Evolutionary conservation across 2,329 filamentous ascomycete species (phyloP).

Genomic region (Aspergillus novofumigatus): DNA sequence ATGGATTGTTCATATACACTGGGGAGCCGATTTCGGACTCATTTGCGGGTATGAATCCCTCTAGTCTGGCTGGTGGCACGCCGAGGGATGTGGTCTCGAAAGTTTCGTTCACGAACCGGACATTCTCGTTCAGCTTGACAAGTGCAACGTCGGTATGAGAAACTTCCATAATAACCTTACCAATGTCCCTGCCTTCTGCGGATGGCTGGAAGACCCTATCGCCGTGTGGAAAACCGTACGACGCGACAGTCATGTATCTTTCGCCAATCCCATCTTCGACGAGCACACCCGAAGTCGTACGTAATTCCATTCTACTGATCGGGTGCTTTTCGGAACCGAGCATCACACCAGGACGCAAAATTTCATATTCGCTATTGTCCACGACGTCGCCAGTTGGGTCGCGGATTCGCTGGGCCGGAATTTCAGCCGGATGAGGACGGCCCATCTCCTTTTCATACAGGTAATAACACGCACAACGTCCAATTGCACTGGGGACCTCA

Average conservation of each 20-base stretch:
- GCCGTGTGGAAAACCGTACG: slow-evolving; percentile 1
- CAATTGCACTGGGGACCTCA: slow-evolving; percentile 6
- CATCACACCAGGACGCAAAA: slow-evolving; percentile 11
- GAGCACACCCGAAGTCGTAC: slow-evolving; percentile 9
- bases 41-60: background rate
- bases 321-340: slow-evolving; percentile 3
- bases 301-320: background rate
- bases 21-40: background rate
- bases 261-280: background rate
- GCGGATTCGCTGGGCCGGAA: background rate
- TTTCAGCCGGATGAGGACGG: background rate
- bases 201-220: slow-evolving; percentile 5
- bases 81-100: slow-evolving; percentile 1
- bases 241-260: slow-evolving; percentile 3
- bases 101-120: slow-evolving; percentile 1
- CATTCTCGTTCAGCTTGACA: background rate
- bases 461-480: slow-evolving; percentile 10
- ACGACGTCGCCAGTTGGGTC: background rate
- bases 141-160: slow-evolving; percentile 4
- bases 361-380: slow-evolving; percentile 8
- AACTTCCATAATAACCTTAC: background rate
- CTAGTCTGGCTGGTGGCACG: background rate
- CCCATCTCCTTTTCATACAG: slow-evolving; percentile 9
- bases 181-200: background rate
- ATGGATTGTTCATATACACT: slow-evolving; percentile 6